Base-by-base conservation (phyloP, 805 yeast species). In the Metschnikowia proteae region DNA sequence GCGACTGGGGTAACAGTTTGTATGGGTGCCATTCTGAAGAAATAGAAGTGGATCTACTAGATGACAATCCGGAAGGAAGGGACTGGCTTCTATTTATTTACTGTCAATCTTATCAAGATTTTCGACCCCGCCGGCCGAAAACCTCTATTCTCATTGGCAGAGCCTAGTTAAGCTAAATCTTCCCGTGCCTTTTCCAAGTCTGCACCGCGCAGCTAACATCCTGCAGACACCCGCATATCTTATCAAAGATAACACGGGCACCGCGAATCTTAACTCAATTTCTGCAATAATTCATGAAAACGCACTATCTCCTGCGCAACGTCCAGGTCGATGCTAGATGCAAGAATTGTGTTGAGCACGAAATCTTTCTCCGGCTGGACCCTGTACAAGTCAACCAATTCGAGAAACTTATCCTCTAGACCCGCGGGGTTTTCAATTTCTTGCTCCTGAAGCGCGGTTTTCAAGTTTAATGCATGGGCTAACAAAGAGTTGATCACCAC, bases 241-340 rank as follows among this genome's bases (percentile, higher is more conserved):
- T 41, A 41, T 41, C 45, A 28, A 17, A 42, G 45, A 33, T 42
- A 42, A 34, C 31, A 39, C 3, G 25, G 25, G 6, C 26, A 13
- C 11, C 45, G 45, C 45, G 38, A 13, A 32, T 25, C 22, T 43
- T 31, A 43, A 29, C 41, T 29, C 45, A 60, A 49, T 32, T 49
- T 58, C 39, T 53, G 58, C 57, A 64, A 55, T 17, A 62, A 57
- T 11, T 65, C 63, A 28, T 64, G 56, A 22, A 68, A 60, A 13
- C 76, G 57, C 23, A 71, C 53, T n/a, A 72, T 63, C 52, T 73
- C 76, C 55, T 63, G 65, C 34, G 70, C 65, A 39, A 71, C 63
- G 34, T 62, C 62, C 10, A 60, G 58, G 46, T 73, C 74, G 9
- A 69, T 60, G 6, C 64, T 58, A 3, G 74, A 70, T 2, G 70